Conservation (phyloP, 106 monocot genomes). For the Acanthochlamys bracteata region DNA sequence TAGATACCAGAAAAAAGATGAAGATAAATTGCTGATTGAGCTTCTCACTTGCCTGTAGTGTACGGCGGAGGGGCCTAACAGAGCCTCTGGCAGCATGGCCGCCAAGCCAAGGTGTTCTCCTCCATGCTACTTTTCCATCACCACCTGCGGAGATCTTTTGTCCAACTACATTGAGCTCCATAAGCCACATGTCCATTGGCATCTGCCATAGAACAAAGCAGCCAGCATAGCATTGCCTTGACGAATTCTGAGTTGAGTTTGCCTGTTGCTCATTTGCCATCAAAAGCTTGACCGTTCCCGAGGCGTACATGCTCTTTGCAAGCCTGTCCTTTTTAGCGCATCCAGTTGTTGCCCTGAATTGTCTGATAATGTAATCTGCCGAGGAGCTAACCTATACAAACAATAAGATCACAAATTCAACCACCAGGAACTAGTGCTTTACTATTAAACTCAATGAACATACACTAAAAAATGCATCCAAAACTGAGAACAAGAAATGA, state of each 20-base stretch:
- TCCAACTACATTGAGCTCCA: conserved; percentile 54
- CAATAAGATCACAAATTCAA: background rate
- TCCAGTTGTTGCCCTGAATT: conserved; percentile 65
- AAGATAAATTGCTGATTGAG: background rate
- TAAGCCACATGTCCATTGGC: conserved; percentile 62
- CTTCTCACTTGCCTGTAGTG: conserved; percentile 56
- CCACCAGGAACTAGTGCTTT: too few relatives aligned
- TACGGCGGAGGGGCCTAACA: conserved; percentile 64
- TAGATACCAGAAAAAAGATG: background rate
- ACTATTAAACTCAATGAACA: background rate
- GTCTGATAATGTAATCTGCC: conserved; percentile 72
- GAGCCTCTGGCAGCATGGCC: conserved; percentile 67
- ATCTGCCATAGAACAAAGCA: conserved; percentile 87
- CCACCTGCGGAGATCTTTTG: conserved; percentile 57
- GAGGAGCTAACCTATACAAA: conserved; percentile 45
- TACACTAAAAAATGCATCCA: background rate
- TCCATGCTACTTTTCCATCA: conserved; percentile 62
- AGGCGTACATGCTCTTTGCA: conserved; percentile 51
- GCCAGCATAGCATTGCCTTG: conserved; percentile 22
- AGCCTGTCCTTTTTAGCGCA: conserved; percentile 32
- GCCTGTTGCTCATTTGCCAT: conserved; percentile 17
- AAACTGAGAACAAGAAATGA: background rate
- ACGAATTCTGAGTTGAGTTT: background rate
- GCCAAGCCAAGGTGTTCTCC: conserved; percentile 77
- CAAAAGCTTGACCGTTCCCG: conserved; percentile 47